Percentiles rank a stretch among this genome's conserved stretches.
phyloP scores from a whole-genome alignment of 1,139 yeast species.

The Schwanniomyces etchellsii region DNA sequence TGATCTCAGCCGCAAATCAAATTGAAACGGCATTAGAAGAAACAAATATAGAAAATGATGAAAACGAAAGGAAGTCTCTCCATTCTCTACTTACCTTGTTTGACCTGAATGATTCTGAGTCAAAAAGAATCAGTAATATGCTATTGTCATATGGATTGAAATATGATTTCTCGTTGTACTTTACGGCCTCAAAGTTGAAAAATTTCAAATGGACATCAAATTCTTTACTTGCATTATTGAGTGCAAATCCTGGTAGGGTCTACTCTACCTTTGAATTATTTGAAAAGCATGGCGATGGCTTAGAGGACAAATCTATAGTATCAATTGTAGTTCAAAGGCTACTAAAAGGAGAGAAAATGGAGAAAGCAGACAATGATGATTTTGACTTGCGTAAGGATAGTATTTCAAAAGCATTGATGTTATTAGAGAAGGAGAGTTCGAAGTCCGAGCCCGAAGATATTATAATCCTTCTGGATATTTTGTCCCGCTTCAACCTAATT shows the following conservation, averaged over 20 bases:
- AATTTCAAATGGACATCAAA: slow-evolving; percentile 12
- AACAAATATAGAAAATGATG: too few species aligned
- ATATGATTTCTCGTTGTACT: slow-evolving; percentile 31
- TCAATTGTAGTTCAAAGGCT: slow-evolving; percentile 16
- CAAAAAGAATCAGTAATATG: slow-evolving; percentile 7
- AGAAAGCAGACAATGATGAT: slow-evolving; percentile 5
- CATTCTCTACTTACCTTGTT: too few species aligned
- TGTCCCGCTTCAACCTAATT: not conserved
- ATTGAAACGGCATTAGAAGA: too few species aligned
- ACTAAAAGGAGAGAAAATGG: slow-evolving; percentile 16
- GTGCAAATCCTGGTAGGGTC: slow-evolving; percentile 38
- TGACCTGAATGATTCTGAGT: slow-evolving; percentile 1
- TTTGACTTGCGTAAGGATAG: slow-evolving; percentile 5
- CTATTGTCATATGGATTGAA: slow-evolving; percentile 2
- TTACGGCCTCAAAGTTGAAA: slow-evolving; percentile 13
- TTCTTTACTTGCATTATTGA: slow-evolving; percentile 21
- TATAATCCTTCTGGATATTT: not conserved
- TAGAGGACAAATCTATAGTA: slow-evolving; percentile 8
- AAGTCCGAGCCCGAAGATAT: not conserved
- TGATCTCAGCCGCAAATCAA: too few species aligned
- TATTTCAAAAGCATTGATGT: slow-evolving; percentile 5
- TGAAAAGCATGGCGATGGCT: slow-evolving; percentile 15
- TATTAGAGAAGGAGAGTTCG: slow-evolving; percentile 2
- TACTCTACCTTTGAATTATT: slow-evolving; percentile 29
- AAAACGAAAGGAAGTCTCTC: too few species aligned